Conservation (phyloP, 305 asterid genomes). For the Striga hermonthica region DNA sequence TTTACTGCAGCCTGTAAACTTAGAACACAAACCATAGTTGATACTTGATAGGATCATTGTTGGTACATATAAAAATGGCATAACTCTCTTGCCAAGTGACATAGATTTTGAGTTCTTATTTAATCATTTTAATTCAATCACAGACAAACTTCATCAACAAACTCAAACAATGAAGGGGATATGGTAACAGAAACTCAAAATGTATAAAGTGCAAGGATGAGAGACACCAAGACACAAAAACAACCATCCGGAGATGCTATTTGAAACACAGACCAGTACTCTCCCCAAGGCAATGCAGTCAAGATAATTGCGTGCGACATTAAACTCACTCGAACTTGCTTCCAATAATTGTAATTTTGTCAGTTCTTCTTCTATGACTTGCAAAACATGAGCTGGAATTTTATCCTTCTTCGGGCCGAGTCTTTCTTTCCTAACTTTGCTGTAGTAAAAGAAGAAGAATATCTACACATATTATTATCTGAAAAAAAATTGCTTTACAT, state of each 20-base stretch:
- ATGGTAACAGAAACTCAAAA: constrained; percentile 17
- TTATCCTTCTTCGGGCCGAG: constrained; percentile 87
- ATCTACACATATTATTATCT: not conserved
- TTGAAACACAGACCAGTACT: constrained; percentile 63
- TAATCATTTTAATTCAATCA: not conserved
- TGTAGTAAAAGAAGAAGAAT: constrained; percentile 37
- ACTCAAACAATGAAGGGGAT: constrained; percentile 21
- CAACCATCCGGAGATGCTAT: constrained; percentile 19
- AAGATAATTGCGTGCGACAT: constrained; percentile 93
- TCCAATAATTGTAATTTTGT: constrained; percentile 84
- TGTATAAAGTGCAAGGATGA: not conserved
- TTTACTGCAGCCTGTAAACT: no score
- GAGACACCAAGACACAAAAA: constrained; percentile 8
- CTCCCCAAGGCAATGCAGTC: constrained; percentile 98
- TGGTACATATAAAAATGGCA: no score
- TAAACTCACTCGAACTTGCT: constrained; percentile 99
- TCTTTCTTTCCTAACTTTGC: constrained; percentile 83
- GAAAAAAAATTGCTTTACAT: no score
- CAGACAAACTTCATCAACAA: constrained; percentile 3
- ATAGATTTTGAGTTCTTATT: not conserved
- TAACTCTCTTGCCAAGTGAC: not conserved
- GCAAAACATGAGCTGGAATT: constrained; percentile 91
- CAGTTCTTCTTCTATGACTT: constrained; percentile 96
- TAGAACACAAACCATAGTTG: no score
- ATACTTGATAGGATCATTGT: no score